phyloP scores from a whole-genome alignment of 208 protist genomes.

The Acanthamoeba triangularis region DNA sequence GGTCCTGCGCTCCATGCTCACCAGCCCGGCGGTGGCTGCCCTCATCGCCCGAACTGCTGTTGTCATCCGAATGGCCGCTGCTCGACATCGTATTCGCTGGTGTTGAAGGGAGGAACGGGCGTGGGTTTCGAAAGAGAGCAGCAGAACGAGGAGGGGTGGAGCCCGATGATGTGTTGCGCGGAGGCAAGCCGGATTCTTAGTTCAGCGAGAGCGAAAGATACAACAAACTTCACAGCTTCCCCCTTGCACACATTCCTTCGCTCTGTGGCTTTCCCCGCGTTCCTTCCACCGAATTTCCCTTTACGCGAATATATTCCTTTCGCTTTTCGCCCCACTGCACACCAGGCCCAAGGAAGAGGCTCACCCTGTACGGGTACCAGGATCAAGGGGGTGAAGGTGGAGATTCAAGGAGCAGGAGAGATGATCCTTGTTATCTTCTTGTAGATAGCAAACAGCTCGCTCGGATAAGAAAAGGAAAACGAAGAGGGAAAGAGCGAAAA shows the following conservation, averaged over 20 bases:
- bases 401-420: not conserved
- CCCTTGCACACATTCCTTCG: too few species aligned
- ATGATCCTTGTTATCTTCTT: not conserved
- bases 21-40: not conserved
- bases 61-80: conserved; percentile 3
- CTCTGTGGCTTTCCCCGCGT: not conserved
- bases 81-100: not conserved
- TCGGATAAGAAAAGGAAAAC: not conserved
- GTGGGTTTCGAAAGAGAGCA: too few species aligned
- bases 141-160: not conserved
- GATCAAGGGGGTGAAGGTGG: too few species aligned
- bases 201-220: too few species aligned
- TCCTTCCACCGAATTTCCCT: not conserved
- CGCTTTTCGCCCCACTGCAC: not conserved
- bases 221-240: too few species aligned
- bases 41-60: conserved; percentile 38
- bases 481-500: not conserved
- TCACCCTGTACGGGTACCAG: too few species aligned
- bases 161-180: not conserved
- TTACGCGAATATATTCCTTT: not conserved
- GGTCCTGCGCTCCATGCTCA: not conserved
- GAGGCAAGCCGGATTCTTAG: too few species aligned
- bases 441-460: not conserved
- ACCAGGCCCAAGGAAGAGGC: not conserved
- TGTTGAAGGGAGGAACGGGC: not conserved